Evolutionary conservation across 1,284 basidiomycete genomes (phyloP).

Genomic region (Thelephora terrestris): DNA sequence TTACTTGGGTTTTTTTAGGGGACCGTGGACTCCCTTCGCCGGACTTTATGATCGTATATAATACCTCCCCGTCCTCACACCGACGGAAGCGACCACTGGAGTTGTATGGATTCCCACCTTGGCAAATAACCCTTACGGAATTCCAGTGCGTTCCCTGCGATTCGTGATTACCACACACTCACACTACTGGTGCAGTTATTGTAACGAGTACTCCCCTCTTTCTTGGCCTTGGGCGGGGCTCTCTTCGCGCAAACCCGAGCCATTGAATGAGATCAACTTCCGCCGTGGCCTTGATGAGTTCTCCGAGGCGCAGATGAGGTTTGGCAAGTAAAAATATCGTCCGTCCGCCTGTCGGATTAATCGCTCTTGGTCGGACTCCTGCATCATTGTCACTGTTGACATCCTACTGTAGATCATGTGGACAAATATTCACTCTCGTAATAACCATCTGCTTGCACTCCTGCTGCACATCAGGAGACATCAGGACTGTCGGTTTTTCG

Average conservation of each 20-base stretch:
- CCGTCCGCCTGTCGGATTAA: too few relatives aligned
- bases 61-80: conserved; percentile 29
- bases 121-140: conserved; percentile 68
- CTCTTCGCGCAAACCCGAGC: conserved; percentile 6
- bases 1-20: conserved; percentile 18
- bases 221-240: conserved; percentile 5
- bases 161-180: too few relatives aligned
- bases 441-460: too few relatives aligned
- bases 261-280: conserved; percentile 45
- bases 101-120: conserved; percentile 66
- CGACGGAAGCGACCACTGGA: conserved; percentile 39
- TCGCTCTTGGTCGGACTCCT: too few relatives aligned
- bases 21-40: conserved; percentile 46
- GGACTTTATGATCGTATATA: conserved; percentile 66
- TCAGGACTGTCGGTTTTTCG: too few relatives aligned
- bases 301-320: conserved; percentile 58
- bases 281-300: conserved; percentile 61
- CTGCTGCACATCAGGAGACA: too few relatives aligned
- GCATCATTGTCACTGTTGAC: too few relatives aligned
- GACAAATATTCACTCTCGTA: too few relatives aligned
- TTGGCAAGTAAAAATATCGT: conserved; percentile 43
- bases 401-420: too few relatives aligned
- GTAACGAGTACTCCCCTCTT: conserved; percentile 2
- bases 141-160: conserved; percentile 44
- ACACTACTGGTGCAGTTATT: conserved; percentile 6